Evolutionary conservation across 768 basidiomycete genomes (phyloP), one percentile per base, ranked within the genome.

Genomic region (Boletales sp.): DNA sequence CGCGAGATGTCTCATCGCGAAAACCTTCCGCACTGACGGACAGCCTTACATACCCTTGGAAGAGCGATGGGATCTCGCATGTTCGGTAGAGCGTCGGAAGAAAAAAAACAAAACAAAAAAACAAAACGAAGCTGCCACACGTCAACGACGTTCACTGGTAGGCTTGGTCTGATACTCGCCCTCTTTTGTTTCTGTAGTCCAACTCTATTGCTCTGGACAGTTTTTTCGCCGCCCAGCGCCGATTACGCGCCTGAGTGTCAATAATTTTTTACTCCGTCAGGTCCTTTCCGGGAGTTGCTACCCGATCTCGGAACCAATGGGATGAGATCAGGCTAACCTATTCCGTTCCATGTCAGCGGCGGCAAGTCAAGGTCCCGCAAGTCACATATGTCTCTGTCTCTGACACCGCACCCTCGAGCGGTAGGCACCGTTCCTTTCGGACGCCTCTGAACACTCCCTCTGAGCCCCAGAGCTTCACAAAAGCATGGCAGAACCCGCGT

Each of bases 311-410:
- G 61, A 62, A 68, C 50, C 47, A 58, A 53, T 55, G 46, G 53
- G 52, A 50, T 36, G 21, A 21, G 48, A 41, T 28, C 41, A 42
- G 21, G 51, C 52, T 53, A 57, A 33, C 67, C 51, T 53, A 66
- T 67, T 58, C 54, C 51, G 64, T 57, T 59, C 55, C 57, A 63
- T 63, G 61, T 63, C 62, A 63, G 61, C 61, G 61, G 62, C 61
- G 51, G 47, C 59, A 48, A 53, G 42, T 38, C 55, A 41, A 53
- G 62, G 39, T 40, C 51, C 50, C 51, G 49, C 63, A 46, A 54
- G 30, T 52, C 60, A 59, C 63, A 54, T 50, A 64, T 63, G 63
- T 65, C 60, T 50, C 50, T 47, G 60, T 50, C 59, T 55, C 46
- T 50, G 59, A 64, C 62, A 50, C 51, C 53, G 45, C 56, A 31